These are phyloP conservation scores for Penicillium sp. DNA, from an alignment of 2,329 filamentous ascomycete genomes.

Conservation along the genomic window DNA sequence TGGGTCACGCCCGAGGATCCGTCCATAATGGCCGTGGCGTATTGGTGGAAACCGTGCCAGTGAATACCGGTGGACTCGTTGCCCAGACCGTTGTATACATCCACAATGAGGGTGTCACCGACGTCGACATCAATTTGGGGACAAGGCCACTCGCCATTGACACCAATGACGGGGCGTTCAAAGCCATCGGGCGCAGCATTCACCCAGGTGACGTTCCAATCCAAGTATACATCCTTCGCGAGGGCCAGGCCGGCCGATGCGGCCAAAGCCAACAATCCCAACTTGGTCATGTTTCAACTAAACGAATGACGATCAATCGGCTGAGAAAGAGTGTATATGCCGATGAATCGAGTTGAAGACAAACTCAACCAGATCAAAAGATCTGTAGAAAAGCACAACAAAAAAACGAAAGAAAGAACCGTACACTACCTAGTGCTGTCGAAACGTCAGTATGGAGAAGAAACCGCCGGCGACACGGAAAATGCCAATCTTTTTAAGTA, in stretches of 20 bases:
- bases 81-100: conserved; percentile 43
- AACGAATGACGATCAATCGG: conserved; percentile 20
- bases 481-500: conserved; percentile 16
- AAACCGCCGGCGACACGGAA: background rate
- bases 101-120: conserved; percentile 42
- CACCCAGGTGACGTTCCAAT: conserved; percentile 71
- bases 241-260: conserved; percentile 18
- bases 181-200: conserved; percentile 70
- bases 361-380: background rate
- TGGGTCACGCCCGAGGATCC: conserved; percentile 67
- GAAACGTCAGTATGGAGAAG: conserved; percentile 10
- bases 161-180: conserved; percentile 68
- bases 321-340: conserved; percentile 8
- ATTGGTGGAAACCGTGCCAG: conserved; percentile 73
- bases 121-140: conserved; percentile 54
- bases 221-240: conserved; percentile 26
- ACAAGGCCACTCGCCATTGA: conserved; percentile 76
- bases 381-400: conserved; percentile 4
- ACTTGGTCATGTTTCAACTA: conserved; percentile 16
- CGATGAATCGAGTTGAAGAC: conserved; percentile 3
- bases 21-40: conserved; percentile 70
- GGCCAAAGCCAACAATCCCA: conserved; percentile 21
- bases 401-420: conserved; percentile 7
- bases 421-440: conserved; percentile 4
- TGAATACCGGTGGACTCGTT: conserved; percentile 44